phyloP scores from a whole-genome alignment of 2,329 filamentous ascomycete species.

The Trematosphaeria pertusa region DNA sequence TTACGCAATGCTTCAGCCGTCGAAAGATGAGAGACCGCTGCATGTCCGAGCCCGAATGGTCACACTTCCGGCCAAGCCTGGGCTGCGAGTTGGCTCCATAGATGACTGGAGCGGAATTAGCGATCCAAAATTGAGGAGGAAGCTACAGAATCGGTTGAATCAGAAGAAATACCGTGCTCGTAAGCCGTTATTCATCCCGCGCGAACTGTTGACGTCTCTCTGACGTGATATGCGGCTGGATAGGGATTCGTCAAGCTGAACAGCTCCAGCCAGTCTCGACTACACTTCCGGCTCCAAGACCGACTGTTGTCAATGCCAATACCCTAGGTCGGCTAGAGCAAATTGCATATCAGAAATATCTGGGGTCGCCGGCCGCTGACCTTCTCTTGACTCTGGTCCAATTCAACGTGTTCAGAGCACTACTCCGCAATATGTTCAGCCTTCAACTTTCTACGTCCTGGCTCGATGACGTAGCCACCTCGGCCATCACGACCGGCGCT shows the following conservation, averaged over 20 bases:
- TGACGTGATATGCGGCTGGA: too few species aligned
- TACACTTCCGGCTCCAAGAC: not conserved
- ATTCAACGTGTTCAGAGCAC: constrained; percentile 49
- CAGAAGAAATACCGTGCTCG: constrained; percentile 6
- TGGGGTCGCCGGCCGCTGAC: constrained; percentile 13
- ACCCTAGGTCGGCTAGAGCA: not conserved
- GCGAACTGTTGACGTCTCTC: not conserved
- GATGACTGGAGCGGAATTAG: constrained; percentile 27
- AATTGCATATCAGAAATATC: not conserved
- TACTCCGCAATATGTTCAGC: constrained; percentile 41
- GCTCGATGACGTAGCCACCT: constrained; percentile 3
- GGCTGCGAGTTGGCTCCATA: not conserved
- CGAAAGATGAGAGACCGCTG: not conserved
- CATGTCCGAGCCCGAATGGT: not conserved
- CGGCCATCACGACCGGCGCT: not conserved
- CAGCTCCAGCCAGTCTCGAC: not conserved
- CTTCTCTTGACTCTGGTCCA: constrained; percentile 47
- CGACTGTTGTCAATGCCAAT: not conserved
- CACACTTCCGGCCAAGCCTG: not conserved
- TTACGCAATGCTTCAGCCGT: not conserved
- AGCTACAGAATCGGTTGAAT: constrained; percentile 28
- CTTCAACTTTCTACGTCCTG: constrained; percentile 21
- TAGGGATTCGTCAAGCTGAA: too few species aligned
- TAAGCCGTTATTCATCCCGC: not conserved
- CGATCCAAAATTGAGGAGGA: constrained; percentile 20